A percentile compares a stretch with the other conserved stretches of the same genome.
Evolutionary conservation across 2,329 filamentous ascomycete genomes (phyloP).

Genomic region (Cadophora gregata): DNA sequence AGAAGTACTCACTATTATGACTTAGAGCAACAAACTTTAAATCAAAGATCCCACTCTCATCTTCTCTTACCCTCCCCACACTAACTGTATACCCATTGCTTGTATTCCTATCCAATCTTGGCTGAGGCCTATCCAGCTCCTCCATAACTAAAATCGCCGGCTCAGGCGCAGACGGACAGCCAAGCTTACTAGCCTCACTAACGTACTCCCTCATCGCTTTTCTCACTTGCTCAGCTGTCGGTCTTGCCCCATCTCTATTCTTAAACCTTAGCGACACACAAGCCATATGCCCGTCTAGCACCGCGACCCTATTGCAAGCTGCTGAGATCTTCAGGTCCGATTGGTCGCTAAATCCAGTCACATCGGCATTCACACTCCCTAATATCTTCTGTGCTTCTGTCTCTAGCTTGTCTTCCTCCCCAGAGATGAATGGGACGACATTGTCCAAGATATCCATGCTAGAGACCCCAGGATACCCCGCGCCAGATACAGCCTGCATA

Average conservation of each 20-base stretch:
- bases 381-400: conserved; percentile 95
- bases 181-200: conserved; percentile 80
- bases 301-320: conserved; percentile 92
- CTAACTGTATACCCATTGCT: conserved; percentile 88
- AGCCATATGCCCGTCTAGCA: conserved; percentile 94
- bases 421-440: conserved; percentile 89
- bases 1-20: conserved; percentile 64
- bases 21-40: conserved; percentile 93
- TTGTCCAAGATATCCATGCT: conserved; percentile 98
- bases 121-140: conserved; percentile 88
- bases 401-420: conserved; percentile 96
- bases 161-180: conserved; percentile 84
- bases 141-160: conserved; percentile 88
- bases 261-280: conserved; percentile 88
- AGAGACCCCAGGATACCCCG: conserved; percentile 87
- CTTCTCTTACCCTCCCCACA: conserved; percentile 81
- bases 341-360: conserved; percentile 80
- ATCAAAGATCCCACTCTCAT: conserved; percentile 89
- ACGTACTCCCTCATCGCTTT: conserved; percentile 81
- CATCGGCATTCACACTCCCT: conserved; percentile 72
- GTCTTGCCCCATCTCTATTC: conserved; percentile 66
- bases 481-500: conserved; percentile 92
- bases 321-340: conserved; percentile 77
- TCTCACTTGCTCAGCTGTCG: conserved; percentile 77
- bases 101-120: conserved; percentile 85